Conservation (phyloP, 2,329 filamentous ascomycete genomes). For the Sporothrix inflata region DNA sequence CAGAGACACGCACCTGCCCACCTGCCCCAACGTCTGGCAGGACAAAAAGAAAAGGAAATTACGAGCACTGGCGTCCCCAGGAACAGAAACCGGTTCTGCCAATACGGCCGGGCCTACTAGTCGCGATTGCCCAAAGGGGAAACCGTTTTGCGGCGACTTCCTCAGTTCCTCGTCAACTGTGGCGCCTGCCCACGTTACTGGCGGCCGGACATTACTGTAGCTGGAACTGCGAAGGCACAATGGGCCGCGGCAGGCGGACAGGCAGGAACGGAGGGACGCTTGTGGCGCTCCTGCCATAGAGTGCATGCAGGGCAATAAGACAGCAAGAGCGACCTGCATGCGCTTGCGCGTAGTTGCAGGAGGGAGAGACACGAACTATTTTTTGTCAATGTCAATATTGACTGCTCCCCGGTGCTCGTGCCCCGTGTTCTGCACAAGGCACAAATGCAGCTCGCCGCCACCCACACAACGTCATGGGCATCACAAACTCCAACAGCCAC, state of each 20-base stretch:
- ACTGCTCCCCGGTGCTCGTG: not conserved
- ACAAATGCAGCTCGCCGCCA: conserved; percentile 20
- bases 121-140: conserved; percentile 20
- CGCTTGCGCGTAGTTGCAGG: not conserved
- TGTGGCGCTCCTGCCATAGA: conserved; percentile 6
- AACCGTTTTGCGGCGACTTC: conserved; percentile 18
- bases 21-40: conserved; percentile 8
- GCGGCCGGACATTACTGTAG: not conserved
- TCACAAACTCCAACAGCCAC: conserved; percentile 3
- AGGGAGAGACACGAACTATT: not conserved
- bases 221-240: not conserved
- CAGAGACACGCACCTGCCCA: conserved; percentile 1
- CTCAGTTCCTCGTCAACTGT: not conserved
- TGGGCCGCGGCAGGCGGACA: not conserved
- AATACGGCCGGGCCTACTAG: not conserved
- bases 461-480: not conserved
- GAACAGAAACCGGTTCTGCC: conserved; percentile 10
- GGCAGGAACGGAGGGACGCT: not conserved
- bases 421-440: not conserved
- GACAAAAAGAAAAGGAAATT: conserved; percentile 21
- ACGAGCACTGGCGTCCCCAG: not conserved
- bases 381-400: not conserved
- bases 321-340: conserved; percentile 13
- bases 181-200: not conserved
- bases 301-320: conserved; percentile 9